Conservation (phyloP, 73 alveolate genomes). For the Paramecium tetraurelia region DNA sequence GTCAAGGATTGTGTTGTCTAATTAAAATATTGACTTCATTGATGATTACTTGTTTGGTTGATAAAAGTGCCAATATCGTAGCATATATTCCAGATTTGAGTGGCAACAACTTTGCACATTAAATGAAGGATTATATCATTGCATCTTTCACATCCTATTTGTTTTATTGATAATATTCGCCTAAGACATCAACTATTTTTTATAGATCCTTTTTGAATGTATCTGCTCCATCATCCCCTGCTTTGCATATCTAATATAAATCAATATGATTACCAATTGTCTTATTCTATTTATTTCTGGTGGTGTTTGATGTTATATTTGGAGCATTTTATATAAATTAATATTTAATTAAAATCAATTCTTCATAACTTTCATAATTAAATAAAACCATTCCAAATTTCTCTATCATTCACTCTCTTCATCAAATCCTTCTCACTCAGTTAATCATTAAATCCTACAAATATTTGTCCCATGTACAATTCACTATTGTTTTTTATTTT, state of each 20-base stretch:
- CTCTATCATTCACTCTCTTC: constrained; percentile 21
- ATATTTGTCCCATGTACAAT: constrained; percentile 34
- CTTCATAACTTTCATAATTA: not conserved
- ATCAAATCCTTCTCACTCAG: constrained; percentile 20
- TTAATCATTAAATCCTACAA: constrained; percentile 6
- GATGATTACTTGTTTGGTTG: not conserved
- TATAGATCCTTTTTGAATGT: not conserved
- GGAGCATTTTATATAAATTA: not conserved
- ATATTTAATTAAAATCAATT: not conserved
- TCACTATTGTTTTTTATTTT: constrained; percentile 28
- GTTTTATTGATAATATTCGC: constrained; percentile 11
- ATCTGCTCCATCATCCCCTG: constrained; percentile 45
- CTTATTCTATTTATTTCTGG: constrained; percentile 1
- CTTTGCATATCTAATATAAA: not conserved
- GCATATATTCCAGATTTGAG: constrained; percentile 46
- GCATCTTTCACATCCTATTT: constrained; percentile 11
- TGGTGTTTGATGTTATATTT: not conserved
- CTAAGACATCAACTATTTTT: not conserved
- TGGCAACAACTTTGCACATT: constrained; percentile 6
- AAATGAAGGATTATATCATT: not conserved
- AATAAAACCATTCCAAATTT: constrained; percentile 50
- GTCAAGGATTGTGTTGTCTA: constrained; percentile 19
- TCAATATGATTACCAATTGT: not conserved
- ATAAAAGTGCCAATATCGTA: not conserved
- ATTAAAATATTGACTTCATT: not conserved